Conservation (phyloP, 768 basidiomycete genomes). For the Tylopilus intermedius region DNA sequence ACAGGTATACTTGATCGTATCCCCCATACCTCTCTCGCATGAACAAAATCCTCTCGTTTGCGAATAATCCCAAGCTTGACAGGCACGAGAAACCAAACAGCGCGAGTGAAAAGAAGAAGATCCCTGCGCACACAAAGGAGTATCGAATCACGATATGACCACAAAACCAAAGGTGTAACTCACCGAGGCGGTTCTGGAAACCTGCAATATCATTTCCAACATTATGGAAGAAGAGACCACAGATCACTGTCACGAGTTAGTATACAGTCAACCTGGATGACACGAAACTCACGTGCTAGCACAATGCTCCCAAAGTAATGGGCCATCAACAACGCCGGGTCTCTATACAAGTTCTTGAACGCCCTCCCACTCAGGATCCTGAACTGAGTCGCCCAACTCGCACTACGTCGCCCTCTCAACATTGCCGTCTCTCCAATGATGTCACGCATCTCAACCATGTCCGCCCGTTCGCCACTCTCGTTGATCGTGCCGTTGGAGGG, state of each 20-base stretch:
- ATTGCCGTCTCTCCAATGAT: constrained; percentile 63
- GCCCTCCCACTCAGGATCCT: constrained; percentile 90
- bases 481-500: constrained; percentile 27
- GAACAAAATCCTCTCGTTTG: constrained; percentile 92
- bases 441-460: constrained; percentile 53
- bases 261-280: background rate
- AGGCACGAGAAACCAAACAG: constrained; percentile 96
- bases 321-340: constrained; percentile 84
- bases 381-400: constrained; percentile 88
- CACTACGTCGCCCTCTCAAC: constrained; percentile 70
- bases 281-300: constrained; percentile 64
- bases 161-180: constrained; percentile 7
- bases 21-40: constrained; percentile 86
- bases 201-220: constrained; percentile 92
- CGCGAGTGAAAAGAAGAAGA: constrained; percentile 97
- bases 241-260: constrained; percentile 54
- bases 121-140: constrained; percentile 39
- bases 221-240: constrained; percentile 89
- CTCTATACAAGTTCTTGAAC: constrained; percentile 96
- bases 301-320: constrained; percentile 85
- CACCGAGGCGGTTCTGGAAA: constrained; percentile 91
- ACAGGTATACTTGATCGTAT: background rate
- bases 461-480: constrained; percentile 22
- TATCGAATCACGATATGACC: background rate
- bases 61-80: constrained; percentile 89